Conservation (phyloP, 352 stramenopile genomes). For the Globisporangium spiculum region DNA sequence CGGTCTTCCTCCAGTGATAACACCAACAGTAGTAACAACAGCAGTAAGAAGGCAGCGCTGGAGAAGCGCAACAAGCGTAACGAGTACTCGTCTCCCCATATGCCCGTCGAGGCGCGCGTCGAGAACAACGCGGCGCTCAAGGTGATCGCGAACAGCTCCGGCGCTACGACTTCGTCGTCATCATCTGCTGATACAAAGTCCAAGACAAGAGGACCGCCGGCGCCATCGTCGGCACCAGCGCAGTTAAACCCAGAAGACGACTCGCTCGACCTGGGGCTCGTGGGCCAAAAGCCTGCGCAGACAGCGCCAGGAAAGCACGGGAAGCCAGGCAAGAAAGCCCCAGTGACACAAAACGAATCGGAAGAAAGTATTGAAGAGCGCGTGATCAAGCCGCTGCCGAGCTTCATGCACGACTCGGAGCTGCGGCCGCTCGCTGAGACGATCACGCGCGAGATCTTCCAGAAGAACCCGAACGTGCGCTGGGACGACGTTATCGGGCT, state of each 20-base stretch:
- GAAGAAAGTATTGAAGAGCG: slow-evolving; percentile 67
- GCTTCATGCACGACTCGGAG: slow-evolving; percentile 85
- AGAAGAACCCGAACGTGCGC: slow-evolving; percentile 87
- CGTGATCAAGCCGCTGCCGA: slow-evolving; percentile 85
- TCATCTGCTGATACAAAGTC: not conserved
- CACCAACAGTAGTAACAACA: slow-evolving; percentile 22
- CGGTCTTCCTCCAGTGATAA: slow-evolving; percentile 9
- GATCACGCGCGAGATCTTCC: slow-evolving; percentile 92
- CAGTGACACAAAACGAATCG: slow-evolving; percentile 21
- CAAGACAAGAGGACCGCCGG: not conserved
- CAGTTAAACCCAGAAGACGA: slow-evolving; percentile 35
- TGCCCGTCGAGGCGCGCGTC: slow-evolving; percentile 72
- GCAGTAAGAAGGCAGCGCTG: slow-evolving; percentile 36
- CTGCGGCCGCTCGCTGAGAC: slow-evolving; percentile 81
- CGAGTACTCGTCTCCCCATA: slow-evolving; percentile 72
- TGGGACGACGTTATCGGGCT: slow-evolving; percentile 90
- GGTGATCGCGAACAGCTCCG: slow-evolving; percentile 37
- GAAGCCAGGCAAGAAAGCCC: slow-evolving; percentile 27
- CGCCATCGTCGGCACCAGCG: slow-evolving; percentile 9
- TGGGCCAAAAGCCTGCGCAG: slow-evolving; percentile 63
- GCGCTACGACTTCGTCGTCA: not conserved
- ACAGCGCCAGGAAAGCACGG: slow-evolving; percentile 16
- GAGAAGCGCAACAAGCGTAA: slow-evolving; percentile 69
- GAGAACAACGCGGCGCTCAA: slow-evolving; percentile 78
- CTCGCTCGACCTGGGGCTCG: slow-evolving; percentile 49